phyloP scores from a whole-genome alignment of 2,329 filamentous ascomycete genomes.

The Diaporthe sp. region DNA sequence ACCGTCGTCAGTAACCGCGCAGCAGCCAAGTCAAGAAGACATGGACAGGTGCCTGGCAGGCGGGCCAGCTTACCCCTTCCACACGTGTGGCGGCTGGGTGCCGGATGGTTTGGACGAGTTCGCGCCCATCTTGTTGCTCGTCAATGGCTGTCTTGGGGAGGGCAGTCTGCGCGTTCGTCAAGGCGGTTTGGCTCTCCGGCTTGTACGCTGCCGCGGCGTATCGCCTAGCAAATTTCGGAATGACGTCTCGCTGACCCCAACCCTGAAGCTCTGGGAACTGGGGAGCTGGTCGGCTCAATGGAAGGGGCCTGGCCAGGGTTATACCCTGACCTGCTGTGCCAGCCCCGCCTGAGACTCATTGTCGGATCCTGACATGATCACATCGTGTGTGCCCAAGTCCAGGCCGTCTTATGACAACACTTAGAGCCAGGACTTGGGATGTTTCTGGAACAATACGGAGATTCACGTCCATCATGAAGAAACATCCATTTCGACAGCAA shows the following conservation, averaged over 20 bases:
- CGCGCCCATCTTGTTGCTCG: slow-evolving; percentile 65
- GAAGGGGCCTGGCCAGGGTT: neutral
- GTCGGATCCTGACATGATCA: neutral
- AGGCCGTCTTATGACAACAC: neutral
- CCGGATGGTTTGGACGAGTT: slow-evolving; percentile 67
- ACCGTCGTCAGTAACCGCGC: slow-evolving; percentile 37
- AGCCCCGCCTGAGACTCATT: too few relatives aligned
- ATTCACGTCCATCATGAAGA: neutral
- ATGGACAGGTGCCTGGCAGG: neutral
- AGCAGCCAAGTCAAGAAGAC: too few relatives aligned
- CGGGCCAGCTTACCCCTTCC: slow-evolving; percentile 66
- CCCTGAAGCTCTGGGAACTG: neutral
- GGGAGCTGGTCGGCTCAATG: neutral
- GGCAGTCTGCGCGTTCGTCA: slow-evolving; percentile 16
- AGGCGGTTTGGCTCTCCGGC: slow-evolving; percentile 7
- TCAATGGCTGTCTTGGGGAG: slow-evolving; percentile 40
- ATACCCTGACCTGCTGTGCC: neutral
- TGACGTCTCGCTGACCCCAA: slow-evolving; percentile 30
- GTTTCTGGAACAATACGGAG: neutral
- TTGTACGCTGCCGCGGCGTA: slow-evolving; percentile 5
- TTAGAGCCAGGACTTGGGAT: neutral
- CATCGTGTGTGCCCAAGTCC: neutral
- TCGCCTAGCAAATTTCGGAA: slow-evolving; percentile 26
- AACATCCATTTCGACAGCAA: neutral
- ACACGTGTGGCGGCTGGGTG: slow-evolving; percentile 58